Percentiles rank a stretch among this genome's conserved stretches.
Conservation (phyloP, 495 filamentous ascomycete genomes). For the Daldinia loculata region DNA sequence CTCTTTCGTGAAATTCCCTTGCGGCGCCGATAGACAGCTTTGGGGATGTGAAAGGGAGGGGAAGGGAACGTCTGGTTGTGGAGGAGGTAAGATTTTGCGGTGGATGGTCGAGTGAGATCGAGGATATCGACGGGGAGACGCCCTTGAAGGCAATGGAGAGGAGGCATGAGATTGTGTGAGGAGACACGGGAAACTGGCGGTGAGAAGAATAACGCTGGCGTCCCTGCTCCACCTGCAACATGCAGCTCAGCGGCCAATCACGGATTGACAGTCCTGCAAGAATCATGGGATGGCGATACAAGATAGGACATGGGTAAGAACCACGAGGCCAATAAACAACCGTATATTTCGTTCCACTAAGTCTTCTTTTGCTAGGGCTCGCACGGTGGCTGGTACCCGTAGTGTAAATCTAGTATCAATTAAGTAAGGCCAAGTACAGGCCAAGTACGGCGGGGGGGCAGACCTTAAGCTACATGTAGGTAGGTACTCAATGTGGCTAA, state of each 20-base stretch:
- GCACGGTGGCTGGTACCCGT: constrained; percentile 37
- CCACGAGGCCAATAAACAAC: constrained; percentile 44
- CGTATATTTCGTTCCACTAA: constrained; percentile 18
- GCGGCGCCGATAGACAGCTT: constrained; percentile 38
- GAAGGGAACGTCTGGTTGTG: constrained; percentile 40
- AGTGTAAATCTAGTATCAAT: not conserved
- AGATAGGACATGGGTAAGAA: constrained; percentile 35
- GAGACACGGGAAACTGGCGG: constrained; percentile 50
- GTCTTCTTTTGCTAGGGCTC: not conserved
- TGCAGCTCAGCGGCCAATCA: constrained; percentile 46
- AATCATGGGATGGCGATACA: constrained; percentile 43
- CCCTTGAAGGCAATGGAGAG: constrained; percentile 44
- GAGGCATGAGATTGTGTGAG: constrained; percentile 47
- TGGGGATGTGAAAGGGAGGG: constrained; percentile 40
- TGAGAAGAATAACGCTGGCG: constrained; percentile 50
- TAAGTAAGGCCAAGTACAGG: not conserved
- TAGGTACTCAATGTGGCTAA: not conserved
- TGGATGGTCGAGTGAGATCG: constrained; percentile 50
- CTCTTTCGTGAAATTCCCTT: constrained; percentile 49
- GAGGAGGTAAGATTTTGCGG: constrained; percentile 50
- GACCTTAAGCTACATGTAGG: not conserved
- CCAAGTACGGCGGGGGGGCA: not conserved
- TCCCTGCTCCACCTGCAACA: constrained; percentile 49
- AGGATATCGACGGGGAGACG: constrained; percentile 46
- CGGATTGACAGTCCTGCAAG: constrained; percentile 34